phyloP scores from a whole-genome alignment of 768 basidiomycete species.

The Kwoniella sp. region DNA sequence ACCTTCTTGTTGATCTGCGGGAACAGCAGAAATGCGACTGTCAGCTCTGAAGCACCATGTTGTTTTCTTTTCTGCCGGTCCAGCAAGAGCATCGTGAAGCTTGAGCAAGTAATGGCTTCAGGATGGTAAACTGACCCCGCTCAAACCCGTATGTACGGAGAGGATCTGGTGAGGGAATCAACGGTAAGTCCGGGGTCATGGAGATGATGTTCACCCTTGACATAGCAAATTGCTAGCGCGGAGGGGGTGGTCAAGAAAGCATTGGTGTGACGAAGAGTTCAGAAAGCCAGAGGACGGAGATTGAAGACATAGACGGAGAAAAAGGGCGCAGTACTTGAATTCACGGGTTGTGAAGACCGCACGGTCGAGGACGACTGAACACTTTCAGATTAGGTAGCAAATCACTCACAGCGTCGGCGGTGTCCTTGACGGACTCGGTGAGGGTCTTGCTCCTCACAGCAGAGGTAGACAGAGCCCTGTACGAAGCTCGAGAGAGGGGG shows the following conservation, averaged over 20 bases:
- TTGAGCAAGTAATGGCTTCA: too few species aligned
- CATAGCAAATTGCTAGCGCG: too few species aligned
- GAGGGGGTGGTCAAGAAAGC: too few species aligned
- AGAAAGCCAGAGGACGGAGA: too few species aligned
- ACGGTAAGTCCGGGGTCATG: too few species aligned
- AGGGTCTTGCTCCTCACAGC: conserved; percentile 29
- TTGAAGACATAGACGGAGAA: too few species aligned
- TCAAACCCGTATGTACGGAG: background rate
- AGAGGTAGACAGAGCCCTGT: conserved; percentile 32
- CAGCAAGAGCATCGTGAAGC: too few species aligned
- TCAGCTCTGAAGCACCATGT: background rate
- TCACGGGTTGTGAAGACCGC: too few species aligned
- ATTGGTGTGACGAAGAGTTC: too few species aligned
- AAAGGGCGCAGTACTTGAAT: too few species aligned
- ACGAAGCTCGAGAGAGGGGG: conserved; percentile 19
- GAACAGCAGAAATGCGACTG: background rate
- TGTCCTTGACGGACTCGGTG: conserved; percentile 42
- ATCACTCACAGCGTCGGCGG: conserved; percentile 44
- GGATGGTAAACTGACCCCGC: background rate
- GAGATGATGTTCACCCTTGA: too few species aligned
- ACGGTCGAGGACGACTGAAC: background rate
- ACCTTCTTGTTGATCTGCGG: conserved; percentile 48
- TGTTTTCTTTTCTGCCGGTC: too few species aligned
- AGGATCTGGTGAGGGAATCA: background rate
- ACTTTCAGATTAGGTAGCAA: background rate